These are phyloP conservation scores for Lathyrus sativus DNA, from an alignment of 306 rosid genomes.

Conservation along the genomic window DNA sequence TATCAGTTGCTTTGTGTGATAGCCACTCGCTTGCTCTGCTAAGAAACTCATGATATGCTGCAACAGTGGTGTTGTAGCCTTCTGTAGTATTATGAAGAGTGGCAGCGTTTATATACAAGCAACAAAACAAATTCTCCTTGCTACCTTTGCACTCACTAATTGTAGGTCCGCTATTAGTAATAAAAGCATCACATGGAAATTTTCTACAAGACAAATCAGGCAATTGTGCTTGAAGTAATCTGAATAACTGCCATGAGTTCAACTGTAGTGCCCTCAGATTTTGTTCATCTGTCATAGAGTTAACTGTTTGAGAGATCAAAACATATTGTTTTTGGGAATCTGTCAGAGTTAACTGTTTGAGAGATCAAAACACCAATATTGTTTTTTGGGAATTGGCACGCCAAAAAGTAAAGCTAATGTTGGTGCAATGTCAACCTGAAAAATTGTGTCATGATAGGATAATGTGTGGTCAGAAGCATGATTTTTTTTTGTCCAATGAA, in stretches of 20 bases:
- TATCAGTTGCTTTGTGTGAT: slow-evolving; percentile 81
- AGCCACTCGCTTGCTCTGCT: slow-evolving; percentile 79
- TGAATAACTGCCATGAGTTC: slow-evolving; percentile 87
- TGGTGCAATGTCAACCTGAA: slow-evolving; percentile 90
- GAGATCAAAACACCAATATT: slow-evolving; percentile 76
- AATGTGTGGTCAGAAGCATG: slow-evolving; percentile 42
- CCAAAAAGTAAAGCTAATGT: slow-evolving; percentile 85
- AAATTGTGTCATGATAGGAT: slow-evolving; percentile 47
- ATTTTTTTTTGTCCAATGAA: slow-evolving; percentile 63
- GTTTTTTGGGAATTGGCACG: slow-evolving; percentile 88
- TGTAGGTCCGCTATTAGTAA: too few species aligned
- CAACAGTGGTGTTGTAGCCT: too few species aligned
- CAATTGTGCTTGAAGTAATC: slow-evolving; percentile 83
- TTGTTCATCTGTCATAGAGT: slow-evolving; percentile 67
- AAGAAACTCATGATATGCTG: too few species aligned
- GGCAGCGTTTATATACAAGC: too few species aligned
- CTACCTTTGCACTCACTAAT: too few species aligned
- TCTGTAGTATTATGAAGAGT: too few species aligned
- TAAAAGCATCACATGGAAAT: slow-evolving; percentile 56
- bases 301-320: slow-evolving; percentile 55
- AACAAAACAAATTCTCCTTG: too few species aligned
- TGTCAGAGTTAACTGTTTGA: too few species aligned
- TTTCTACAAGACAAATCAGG: slow-evolving; percentile 67
- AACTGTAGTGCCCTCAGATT: slow-evolving; percentile 78
- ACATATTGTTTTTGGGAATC: too few species aligned